A percentile compares a stretch with the other conserved stretches of the same genome.
phyloP scores from a whole-genome alignment of 139 green algal species.

The Ettlia oleoabundans region DNA sequence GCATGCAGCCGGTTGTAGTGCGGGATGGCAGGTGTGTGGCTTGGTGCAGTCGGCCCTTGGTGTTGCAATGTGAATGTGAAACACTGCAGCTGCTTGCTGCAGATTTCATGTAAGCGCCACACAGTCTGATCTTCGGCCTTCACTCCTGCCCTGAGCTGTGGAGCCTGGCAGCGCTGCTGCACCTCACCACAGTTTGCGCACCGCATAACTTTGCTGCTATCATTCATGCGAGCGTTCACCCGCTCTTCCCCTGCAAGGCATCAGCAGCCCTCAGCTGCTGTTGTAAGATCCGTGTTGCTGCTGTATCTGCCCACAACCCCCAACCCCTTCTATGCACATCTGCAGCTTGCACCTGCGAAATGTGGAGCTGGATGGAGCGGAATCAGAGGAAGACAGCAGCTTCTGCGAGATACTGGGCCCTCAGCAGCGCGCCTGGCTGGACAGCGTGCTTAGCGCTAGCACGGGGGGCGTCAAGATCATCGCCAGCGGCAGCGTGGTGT shows the following conservation, averaged over 20 bases:
- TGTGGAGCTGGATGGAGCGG: neutral
- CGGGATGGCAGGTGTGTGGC: slow-evolving; percentile 1
- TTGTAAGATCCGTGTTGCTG: no score
- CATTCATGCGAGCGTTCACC: no score
- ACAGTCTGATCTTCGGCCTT: no score
- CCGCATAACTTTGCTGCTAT: no score
- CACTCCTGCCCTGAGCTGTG: neutral
- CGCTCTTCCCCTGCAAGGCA: no score
- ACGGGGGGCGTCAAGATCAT: slow-evolving; percentile 17
- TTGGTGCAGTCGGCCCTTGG: neutral
- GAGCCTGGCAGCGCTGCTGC: neutral
- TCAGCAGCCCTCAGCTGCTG: no score
- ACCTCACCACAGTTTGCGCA: no score
- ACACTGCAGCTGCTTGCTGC: no score
- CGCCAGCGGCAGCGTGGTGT: slow-evolving; percentile 22
- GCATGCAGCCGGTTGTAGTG: slow-evolving; percentile 17
- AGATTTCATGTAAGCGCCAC: no score
- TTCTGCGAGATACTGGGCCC: slow-evolving; percentile 27
- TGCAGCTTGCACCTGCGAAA: slow-evolving; percentile 12
- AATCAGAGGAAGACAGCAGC: neutral
- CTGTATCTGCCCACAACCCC: no score
- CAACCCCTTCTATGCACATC: neutral
- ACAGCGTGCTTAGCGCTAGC: neutral
- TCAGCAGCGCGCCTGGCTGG: slow-evolving; percentile 25
- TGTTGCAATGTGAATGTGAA: no score